Evolutionary conservation across 75 land plant genomes (phyloP), one percentile per base, ranked within the genome.

Genomic region (Cryptomeria japonica): DNA sequence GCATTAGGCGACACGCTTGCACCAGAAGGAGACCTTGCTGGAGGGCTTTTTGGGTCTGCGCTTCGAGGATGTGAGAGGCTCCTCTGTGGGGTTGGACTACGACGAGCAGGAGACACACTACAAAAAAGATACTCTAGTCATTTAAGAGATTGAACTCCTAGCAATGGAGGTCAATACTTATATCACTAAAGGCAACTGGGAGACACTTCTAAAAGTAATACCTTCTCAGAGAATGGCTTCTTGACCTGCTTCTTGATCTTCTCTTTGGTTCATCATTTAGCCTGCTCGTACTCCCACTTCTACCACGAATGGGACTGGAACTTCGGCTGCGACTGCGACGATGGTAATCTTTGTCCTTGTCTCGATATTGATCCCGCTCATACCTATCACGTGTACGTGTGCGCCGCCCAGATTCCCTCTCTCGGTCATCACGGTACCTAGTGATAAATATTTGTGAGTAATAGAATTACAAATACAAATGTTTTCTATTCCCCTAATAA

Each of bases 381-480:
- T 90, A 85, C 78, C 92, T 91, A 49, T 90, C 92, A 42, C 92
- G 92, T 68, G 87, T 78, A 46, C 78, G 89, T 15, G 91, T 87
- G 19, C 90, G 86, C 8, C 87, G 61, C 16, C 91, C 87, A 87
- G 73, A 44, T 6, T 85, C 82, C 87, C 46, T 86, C 22, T 83
- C 86, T n/a, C 88, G 78, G 80, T 86, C 84, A 55, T 89, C 88
- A n/a, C 87, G 55, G 34, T 83, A 32, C 88, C 91, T 86, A 38
- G n/a, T 47, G 7, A 53, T 13, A 51, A 55, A 1, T 9, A 16
- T 16, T 36, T 53, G 32, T 36, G 56, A 53, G 86, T 53, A 85
- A 12, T n/a, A 34, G 0, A 85, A 36, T 4, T 28, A 12, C 8
- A 75, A 51, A 51, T 51, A 51, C 55, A 49, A 5, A 44, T 44